Conservation (phyloP, 1,139 yeast genomes). For the Saccharomycopsis crataegensis region DNA sequence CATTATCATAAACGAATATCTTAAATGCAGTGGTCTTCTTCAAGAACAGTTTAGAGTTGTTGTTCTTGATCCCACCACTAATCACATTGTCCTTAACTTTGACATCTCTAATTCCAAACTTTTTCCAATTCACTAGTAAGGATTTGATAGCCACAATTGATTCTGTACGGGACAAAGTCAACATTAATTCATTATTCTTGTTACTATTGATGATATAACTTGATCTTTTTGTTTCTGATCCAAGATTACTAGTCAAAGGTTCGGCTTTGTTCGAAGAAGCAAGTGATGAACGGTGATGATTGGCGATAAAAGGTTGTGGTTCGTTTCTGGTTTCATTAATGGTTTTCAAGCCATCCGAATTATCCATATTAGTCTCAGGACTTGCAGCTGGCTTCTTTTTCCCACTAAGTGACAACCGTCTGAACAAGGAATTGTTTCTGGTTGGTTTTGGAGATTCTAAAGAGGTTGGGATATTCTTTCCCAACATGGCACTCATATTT, state of each 20-base stretch:
- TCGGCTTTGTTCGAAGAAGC: background rate
- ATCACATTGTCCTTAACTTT: slow-evolving; percentile 30
- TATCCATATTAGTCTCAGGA: background rate
- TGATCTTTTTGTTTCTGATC: background rate
- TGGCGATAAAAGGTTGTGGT: background rate
- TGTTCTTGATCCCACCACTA: slow-evolving; percentile 15
- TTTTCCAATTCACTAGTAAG: slow-evolving; percentile 49
- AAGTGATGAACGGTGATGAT: background rate
- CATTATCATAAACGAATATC: slow-evolving; percentile 10
- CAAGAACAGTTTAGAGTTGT: slow-evolving; percentile 7
- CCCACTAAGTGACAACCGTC: slow-evolving; percentile 12
- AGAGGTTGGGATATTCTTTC: background rate
- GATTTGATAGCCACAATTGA: slow-evolving; percentile 30
- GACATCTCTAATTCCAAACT: slow-evolving; percentile 48
- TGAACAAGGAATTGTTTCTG: slow-evolving; percentile 14
- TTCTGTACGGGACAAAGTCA: slow-evolving; percentile 13
- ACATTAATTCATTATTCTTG: slow-evolving; percentile 14
- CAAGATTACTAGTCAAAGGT: background rate
- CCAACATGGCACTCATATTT: slow-evolving; percentile 1
- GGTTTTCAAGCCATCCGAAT: background rate
- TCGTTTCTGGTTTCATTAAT: background rate
- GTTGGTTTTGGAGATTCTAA: background rate
- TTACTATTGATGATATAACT: slow-evolving; percentile 4
- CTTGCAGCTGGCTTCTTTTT: background rate
- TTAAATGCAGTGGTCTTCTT: slow-evolving; percentile 14